Evolutionary conservation across 305 asterid species (phyloP).

Genomic region (Vinca major): DNA sequence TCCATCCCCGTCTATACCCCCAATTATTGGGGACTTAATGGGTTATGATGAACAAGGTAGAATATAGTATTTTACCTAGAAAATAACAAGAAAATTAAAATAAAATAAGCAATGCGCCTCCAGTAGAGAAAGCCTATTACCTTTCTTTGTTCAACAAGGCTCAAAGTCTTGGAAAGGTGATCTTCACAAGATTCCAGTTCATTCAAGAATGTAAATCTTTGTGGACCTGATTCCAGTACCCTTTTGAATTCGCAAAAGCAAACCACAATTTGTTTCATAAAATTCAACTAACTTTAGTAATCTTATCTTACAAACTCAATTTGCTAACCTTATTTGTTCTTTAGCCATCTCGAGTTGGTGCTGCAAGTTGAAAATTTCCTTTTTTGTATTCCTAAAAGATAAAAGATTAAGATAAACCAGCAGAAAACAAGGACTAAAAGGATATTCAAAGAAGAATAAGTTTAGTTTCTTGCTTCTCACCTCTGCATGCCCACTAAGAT

Average conservation of each 20-base stretch:
- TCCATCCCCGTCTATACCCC: too few species aligned
- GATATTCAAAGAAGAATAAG: neutral
- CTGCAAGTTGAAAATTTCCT: slow-evolving; percentile 17
- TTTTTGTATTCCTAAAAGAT: slow-evolving; percentile 10
- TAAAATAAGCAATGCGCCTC: neutral
- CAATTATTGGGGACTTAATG: too few species aligned
- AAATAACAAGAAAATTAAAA: too few species aligned
- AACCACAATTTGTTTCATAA: neutral
- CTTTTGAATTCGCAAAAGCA: neutral
- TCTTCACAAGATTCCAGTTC: slow-evolving; percentile 18
- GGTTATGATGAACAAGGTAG: neutral
- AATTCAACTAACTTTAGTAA: neutral
- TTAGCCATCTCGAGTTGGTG: slow-evolving; percentile 16
- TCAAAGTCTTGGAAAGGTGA: slow-evolving; percentile 9
- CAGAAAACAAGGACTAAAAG: neutral
- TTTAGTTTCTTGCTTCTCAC: neutral
- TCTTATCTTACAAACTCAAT: neutral
- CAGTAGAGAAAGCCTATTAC: slow-evolving; percentile 1
- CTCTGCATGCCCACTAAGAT: slow-evolving; percentile 13
- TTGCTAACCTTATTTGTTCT: slow-evolving; percentile 13
- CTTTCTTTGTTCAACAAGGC: slow-evolving; percentile 15
- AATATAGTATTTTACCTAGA: neutral
- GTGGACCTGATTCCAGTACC: slow-evolving; percentile 16
- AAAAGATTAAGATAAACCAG: neutral
- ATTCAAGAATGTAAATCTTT: slow-evolving; percentile 13